phyloP scores from a whole-genome alignment of 164 flowering plant genomes.

The Cinnamomum micranthum region DNA sequence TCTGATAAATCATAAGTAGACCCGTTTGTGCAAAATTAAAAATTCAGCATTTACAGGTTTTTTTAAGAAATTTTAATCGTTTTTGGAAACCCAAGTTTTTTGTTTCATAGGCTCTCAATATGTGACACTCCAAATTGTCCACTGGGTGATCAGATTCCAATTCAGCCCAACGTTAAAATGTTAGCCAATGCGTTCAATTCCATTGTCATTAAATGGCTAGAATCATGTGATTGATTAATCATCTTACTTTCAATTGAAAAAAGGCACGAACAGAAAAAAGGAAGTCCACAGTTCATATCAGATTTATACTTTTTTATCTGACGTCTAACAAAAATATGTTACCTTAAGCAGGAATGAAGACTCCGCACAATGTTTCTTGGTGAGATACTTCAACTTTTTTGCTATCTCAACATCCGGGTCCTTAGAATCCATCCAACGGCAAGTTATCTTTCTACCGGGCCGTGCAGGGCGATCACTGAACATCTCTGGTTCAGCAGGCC shows the following conservation, averaged over 20 bases:
- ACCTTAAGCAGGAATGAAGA: slow-evolving; percentile 49
- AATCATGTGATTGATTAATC: neutral
- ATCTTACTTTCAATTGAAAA: too few species aligned
- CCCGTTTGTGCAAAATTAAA: too few species aligned
- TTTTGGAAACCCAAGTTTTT: too few species aligned
- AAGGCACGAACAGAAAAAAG: too few species aligned
- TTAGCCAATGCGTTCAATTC: neutral
- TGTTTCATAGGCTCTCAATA: too few species aligned
- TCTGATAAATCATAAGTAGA: too few species aligned
- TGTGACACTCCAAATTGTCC: too few species aligned
- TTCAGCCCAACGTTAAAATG: too few species aligned
- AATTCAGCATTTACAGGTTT: too few species aligned
- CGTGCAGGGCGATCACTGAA: slow-evolving; percentile 59
- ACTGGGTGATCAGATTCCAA: too few species aligned
- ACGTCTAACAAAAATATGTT: neutral
- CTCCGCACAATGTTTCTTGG: slow-evolving; percentile 46
- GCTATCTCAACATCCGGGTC: slow-evolving; percentile 66
- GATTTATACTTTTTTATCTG: neutral
- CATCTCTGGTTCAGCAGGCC: slow-evolving; percentile 51
- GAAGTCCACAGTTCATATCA: neutral
- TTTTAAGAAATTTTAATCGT: too few species aligned
- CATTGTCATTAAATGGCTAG: neutral
- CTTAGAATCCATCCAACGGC: slow-evolving; percentile 51
- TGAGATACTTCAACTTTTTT: slow-evolving; percentile 37
- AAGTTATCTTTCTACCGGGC: slow-evolving; percentile 44